A percentile compares a stretch with the other conserved stretches of the same genome.
Conservation (phyloP, 2,329 filamentous ascomycete species). For the Paecilomyces sp. region DNA sequence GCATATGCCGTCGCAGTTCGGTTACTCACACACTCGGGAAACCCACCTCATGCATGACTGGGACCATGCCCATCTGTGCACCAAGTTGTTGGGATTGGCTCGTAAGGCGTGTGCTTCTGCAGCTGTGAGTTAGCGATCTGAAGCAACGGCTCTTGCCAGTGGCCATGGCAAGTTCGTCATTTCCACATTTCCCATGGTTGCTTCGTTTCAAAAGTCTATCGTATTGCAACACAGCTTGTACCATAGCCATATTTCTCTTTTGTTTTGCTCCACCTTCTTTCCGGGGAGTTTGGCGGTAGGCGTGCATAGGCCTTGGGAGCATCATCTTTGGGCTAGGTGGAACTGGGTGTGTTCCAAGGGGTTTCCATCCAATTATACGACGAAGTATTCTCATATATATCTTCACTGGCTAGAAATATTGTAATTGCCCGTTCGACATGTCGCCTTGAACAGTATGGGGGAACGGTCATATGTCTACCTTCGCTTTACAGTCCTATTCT, state of each 20-base stretch:
- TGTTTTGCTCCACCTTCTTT: not conserved
- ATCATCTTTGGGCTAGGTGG: not conserved
- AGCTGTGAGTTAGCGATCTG: not conserved
- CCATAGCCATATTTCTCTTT: not conserved
- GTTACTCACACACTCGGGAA: not conserved
- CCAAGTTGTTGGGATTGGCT: not conserved
- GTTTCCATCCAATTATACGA: not conserved
- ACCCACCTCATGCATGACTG: not conserved
- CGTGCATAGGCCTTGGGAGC: not conserved
- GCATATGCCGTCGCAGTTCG: not conserved
- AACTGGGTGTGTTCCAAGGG: too few relatives aligned
- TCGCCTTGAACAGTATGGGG: too few relatives aligned
- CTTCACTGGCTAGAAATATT: not conserved
- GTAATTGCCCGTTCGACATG: too few relatives aligned
- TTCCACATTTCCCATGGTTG: not conserved
- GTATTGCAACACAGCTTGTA: not conserved
- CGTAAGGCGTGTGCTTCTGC: not conserved
- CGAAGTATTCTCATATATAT: not conserved
- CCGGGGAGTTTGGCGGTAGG: not conserved
- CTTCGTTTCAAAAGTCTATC: not conserved
- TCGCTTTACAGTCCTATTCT: too few relatives aligned
- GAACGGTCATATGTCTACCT: too few relatives aligned
- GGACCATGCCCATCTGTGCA: not conserved
- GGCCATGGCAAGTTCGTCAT: not conserved
- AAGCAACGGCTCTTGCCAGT: not conserved